Evolutionary conservation across 225 moss, liverwort and hornwort genomes (phyloP).

Genomic region (Physcomitrium patens): DNA sequence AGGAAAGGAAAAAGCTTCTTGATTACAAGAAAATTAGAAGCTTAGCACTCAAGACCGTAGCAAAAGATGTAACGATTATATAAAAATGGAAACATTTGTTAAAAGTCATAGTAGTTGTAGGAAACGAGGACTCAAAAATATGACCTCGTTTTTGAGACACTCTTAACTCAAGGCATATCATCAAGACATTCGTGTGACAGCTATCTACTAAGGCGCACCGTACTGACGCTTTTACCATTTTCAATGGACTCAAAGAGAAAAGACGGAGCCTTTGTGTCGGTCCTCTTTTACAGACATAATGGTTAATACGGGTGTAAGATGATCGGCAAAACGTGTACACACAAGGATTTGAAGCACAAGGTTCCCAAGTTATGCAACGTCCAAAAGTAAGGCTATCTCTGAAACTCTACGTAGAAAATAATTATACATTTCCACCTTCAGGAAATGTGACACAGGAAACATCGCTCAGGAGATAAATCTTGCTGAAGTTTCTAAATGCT

Average conservation of each 20-base stretch:
- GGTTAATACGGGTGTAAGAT: constrained; percentile 67
- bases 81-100: too few relatives aligned
- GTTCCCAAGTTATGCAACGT: constrained; percentile 49
- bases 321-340: constrained; percentile 60
- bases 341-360: constrained; percentile 48
- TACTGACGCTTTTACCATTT: constrained; percentile 35
- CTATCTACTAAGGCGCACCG: constrained; percentile 6
- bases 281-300: constrained; percentile 56
- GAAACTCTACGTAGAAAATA: background rate
- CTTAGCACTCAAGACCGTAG: too few relatives aligned
- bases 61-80: too few relatives aligned
- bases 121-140: too few relatives aligned
- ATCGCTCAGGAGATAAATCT: background rate
- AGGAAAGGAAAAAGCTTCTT: too few relatives aligned
- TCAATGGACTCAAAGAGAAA: constrained; percentile 72
- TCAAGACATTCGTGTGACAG: too few relatives aligned
- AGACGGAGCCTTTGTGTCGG: constrained; percentile 67
- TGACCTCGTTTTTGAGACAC: too few relatives aligned
- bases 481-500: too few relatives aligned
- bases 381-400: constrained; percentile 55
- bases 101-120: too few relatives aligned
- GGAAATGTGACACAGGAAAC: background rate
- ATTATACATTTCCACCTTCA: too few relatives aligned
- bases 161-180: too few relatives aligned
- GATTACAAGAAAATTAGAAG: too few relatives aligned